Percentiles rank a stretch among this genome's conserved stretches.
Evolutionary conservation across 352 stramenopile species (phyloP).

Genomic region (Pythium rhizo-oryzae): DNA sequence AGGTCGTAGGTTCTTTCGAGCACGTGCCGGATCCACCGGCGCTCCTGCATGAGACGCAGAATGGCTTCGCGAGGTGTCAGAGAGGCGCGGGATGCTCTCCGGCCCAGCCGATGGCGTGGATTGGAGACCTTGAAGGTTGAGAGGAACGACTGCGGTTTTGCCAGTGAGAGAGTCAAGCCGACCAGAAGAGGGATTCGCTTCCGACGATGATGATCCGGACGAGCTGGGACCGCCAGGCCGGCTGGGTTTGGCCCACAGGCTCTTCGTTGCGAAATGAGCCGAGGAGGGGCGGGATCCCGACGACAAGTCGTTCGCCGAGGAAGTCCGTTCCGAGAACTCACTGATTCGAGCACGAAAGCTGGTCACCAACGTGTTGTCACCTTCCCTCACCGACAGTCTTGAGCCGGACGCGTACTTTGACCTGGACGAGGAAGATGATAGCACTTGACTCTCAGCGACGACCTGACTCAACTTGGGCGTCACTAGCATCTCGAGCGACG

Average conservation of each 20-base stretch:
- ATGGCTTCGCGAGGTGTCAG: neutral
- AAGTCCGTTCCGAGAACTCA: conserved; percentile 28
- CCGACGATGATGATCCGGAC: neutral
- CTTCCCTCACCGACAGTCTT: conserved; percentile 12
- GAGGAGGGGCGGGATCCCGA: conserved; percentile 14
- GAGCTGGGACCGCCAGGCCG: neutral
- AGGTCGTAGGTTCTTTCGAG: neutral
- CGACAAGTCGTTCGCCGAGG: conserved; percentile 13
- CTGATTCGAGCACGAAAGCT: conserved; percentile 27
- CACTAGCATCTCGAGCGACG: conserved; percentile 17
- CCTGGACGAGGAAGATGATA: neutral
- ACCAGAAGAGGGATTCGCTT: conserved; percentile 5
- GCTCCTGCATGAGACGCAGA: neutral
- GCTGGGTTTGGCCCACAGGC: conserved; percentile 20
- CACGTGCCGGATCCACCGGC: neutral
- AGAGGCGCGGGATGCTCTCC: neutral
- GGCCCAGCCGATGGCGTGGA: neutral
- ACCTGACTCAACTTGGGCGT: conserved; percentile 8
- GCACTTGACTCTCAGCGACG: neutral
- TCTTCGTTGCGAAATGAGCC: conserved; percentile 5
- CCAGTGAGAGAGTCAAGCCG: conserved; percentile 7
- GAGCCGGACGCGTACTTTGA: conserved; percentile 5
- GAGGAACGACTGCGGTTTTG: conserved; percentile 13
- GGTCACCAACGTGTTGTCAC: conserved; percentile 32
- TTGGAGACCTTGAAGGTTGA: conserved; percentile 29